Conservation (phyloP, 148 eudicot genomes). For the Vaccinium macrocarpon region DNA sequence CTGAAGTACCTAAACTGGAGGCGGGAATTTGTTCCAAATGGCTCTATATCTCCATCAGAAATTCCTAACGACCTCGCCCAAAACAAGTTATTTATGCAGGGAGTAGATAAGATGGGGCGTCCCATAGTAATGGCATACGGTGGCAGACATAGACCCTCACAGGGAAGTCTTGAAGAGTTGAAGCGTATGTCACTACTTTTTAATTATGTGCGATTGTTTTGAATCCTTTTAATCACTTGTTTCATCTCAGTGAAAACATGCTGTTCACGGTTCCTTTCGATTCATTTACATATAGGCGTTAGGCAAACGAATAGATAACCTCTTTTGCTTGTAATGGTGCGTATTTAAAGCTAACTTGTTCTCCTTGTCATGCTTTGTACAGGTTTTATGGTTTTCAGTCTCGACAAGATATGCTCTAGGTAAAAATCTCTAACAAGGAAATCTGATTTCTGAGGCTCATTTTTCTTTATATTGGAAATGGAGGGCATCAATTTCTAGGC, state of each 20-base stretch:
- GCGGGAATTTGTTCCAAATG: slow-evolving; percentile 51
- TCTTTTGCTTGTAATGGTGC: background rate
- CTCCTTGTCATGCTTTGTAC: slow-evolving; percentile 10
- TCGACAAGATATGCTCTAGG: slow-evolving; percentile 55
- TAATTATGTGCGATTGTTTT: background rate
- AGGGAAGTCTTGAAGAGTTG: slow-evolving; percentile 47
- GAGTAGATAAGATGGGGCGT: slow-evolving; percentile 52
- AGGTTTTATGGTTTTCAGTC: slow-evolving; percentile 46
- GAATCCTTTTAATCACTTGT: background rate
- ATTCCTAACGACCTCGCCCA: slow-evolving; percentile 48
- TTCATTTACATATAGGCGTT: background rate
- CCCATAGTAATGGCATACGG: slow-evolving; percentile 50
- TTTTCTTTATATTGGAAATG: background rate
- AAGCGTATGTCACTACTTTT: slow-evolving; percentile 39
- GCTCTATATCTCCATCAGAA: slow-evolving; percentile 50
- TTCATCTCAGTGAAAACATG: background rate
- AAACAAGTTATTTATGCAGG: slow-evolving; percentile 59
- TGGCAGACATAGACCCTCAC: slow-evolving; percentile 38
- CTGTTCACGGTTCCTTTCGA: background rate
- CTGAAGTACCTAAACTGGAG: slow-evolving; percentile 61
- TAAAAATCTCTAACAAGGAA: slow-evolving; percentile 17
- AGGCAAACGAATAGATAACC: slow-evolving; percentile 5
- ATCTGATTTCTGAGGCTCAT: slow-evolving; percentile 11
- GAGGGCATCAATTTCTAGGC: background rate
- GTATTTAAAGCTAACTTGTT: slow-evolving; percentile 7